A percentile compares a stretch with the other conserved stretches of the same genome.
Evolutionary conservation across 306 rosid genomes (phyloP).

Genomic region (peach (Prunus persica)): Prunus_persica_NCBIv2 NC_034013.1:12363501-12364000

Average conservation of each 20-base stretch:
- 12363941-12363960: constrained; percentile 18
- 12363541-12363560: background rate
- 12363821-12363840: constrained; percentile 28
- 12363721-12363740: background rate
- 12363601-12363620: background rate
- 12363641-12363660: background rate
- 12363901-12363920: constrained; percentile 35
- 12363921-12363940: constrained; percentile 14
- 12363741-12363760: background rate
- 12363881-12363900: constrained; percentile 38
- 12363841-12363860: constrained; percentile 38
- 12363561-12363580: too few species aligned
- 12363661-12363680: background rate
- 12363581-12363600: background rate
- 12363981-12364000: background rate
- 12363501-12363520: background rate
- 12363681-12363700: background rate
- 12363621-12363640: background rate
- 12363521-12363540: background rate
- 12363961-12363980: constrained; percentile 26
- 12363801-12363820: constrained; percentile 1
- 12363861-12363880: constrained; percentile 38
- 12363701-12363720: background rate
- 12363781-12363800: background rate
- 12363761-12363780: background rate